A percentile compares a stretch with the other conserved stretches of the same genome.
Conservation (phyloP, 768 basidiomycete species). For the Gymnopilus dilepis region DNA sequence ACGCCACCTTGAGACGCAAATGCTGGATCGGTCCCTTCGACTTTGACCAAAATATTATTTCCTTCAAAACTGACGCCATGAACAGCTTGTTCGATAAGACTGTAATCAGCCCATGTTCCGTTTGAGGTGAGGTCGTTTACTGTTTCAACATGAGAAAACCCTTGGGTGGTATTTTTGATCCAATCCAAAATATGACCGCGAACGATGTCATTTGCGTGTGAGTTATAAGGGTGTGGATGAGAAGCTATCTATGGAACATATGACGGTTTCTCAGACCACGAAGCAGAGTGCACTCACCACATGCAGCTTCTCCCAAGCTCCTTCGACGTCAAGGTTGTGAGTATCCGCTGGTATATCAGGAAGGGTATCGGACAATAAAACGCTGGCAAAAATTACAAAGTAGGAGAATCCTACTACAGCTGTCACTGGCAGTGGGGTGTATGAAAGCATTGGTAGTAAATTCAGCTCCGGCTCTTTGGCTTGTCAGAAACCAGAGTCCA, state of each 20-base stretch:
- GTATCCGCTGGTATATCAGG: too few relatives aligned
- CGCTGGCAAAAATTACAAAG: too few relatives aligned
- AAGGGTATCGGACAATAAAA: too few relatives aligned
- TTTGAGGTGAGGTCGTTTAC: conserved; percentile 46
- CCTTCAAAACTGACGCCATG: conserved; percentile 62
- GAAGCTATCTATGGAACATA: conserved; percentile 54
- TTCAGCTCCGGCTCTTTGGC: too few relatives aligned
- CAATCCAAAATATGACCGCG: conserved; percentile 55
- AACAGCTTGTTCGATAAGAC: neutral
- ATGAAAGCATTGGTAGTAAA: too few relatives aligned
- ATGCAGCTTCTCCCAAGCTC: too few relatives aligned
- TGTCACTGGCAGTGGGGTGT: too few relatives aligned
- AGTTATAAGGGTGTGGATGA: conserved; percentile 79
- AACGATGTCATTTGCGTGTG: conserved; percentile 75
- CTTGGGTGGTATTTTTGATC: conserved; percentile 41
- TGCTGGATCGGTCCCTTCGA: conserved; percentile 29
- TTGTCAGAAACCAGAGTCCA: too few relatives aligned
- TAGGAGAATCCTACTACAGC: too few relatives aligned
- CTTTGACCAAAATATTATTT: conserved; percentile 68
- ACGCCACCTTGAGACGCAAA: conserved; percentile 28
- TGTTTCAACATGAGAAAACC: conserved; percentile 47
- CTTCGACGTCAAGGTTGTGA: too few relatives aligned
- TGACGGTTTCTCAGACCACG: too few relatives aligned
- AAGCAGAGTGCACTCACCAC: too few relatives aligned
- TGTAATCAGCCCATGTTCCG: conserved; percentile 46